Evolutionary conservation across 129 eudicot genomes (phyloP).

Genomic region (Logfia minima): DNA sequence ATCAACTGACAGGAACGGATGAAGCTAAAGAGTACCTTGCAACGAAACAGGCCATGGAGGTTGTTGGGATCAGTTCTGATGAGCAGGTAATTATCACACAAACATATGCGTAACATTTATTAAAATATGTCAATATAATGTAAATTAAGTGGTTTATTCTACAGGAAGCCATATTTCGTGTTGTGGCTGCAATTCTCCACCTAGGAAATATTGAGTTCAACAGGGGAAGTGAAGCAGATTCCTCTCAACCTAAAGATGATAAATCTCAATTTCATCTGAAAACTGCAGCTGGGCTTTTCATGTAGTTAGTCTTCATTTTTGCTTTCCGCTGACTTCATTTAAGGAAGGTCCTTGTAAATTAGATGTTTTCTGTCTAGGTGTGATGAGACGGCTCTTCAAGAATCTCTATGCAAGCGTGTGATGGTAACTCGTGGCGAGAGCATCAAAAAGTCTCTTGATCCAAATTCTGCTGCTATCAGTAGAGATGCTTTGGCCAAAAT

Average conservation of each 20-base stretch:
- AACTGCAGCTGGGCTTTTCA: slow-evolving; percentile 79
- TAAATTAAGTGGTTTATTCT: slow-evolving; percentile 12
- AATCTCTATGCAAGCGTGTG: slow-evolving; percentile 87
- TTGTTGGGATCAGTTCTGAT: slow-evolving; percentile 79
- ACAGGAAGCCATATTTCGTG: slow-evolving; percentile 94
- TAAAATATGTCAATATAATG: neutral
- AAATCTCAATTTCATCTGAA: slow-evolving; percentile 65
- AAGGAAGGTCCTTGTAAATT: neutral
- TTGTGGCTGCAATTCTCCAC: slow-evolving; percentile 92
- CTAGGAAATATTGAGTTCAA: slow-evolving; percentile 76
- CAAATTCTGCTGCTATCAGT: slow-evolving; percentile 67
- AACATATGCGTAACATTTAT: neutral
- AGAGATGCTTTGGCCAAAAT: slow-evolving; percentile 93
- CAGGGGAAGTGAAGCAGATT: slow-evolving; percentile 69
- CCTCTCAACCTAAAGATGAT: slow-evolving; percentile 87
- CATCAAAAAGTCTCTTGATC: slow-evolving; percentile 74
- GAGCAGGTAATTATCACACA: slow-evolving; percentile 62
- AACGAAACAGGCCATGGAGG: slow-evolving; percentile 79
- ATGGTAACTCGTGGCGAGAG: slow-evolving; percentile 90
- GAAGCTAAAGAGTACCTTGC: slow-evolving; percentile 71
- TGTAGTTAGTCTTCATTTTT: slow-evolving; percentile 46
- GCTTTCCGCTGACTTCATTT: neutral
- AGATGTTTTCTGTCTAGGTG: slow-evolving; percentile 55
- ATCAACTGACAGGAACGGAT: slow-evolving; percentile 61
- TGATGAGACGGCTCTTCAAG: slow-evolving; percentile 69